Evolutionary conservation across 140 eudicot genomes (phyloP), one percentile per base, ranked within the genome.

Genomic region (Cichorium intybus): DNA sequence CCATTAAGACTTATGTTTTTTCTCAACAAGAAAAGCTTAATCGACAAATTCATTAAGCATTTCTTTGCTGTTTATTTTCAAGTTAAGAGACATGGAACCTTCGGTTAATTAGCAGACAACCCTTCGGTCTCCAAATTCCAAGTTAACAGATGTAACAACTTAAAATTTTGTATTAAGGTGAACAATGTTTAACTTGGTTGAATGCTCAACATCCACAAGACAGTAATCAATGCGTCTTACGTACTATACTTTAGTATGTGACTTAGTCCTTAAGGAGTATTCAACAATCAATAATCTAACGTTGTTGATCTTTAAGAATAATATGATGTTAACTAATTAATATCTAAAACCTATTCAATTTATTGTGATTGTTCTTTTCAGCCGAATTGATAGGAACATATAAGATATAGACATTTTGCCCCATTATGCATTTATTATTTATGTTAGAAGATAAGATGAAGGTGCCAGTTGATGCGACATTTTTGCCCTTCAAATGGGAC

Each of bases 401-500:
- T 3, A 39, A 56, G 49, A 62, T 39, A 24, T 41, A 24, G 54
- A 60, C 39, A 43, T 43, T 14, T 43, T 43, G 18, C 49, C 49
- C 46, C 49, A 43, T 43, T 43, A 2, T 29, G 17, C 5, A 12
- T 53, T 4, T 35, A 24, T 53, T 43, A 12, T 41, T 6, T 27
- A 39, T 45, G 67, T 57, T 58, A 56, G 45, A 2, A 69, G 67
- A 69, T 69, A 69, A 69, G 75, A 58, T 56, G 35, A 43, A 56
- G 57, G 28, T 46, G 39, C 5, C 26, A 5, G 59, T 57, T 69
- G 59, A 69, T 69, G 58, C 33, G 59, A 57, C 45, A 31, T 43
- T 18, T 57, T 46, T 57, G 7, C 67, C 57, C 58, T 57, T 49
- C 75, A 69, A 56, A 56, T 69, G 59, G 8, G 75, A 69, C 67